Evolutionary conservation across 2,329 filamentous ascomycete species (phyloP), one percentile per base, ranked within the genome.

Genomic region (Erysiphe pulchra): DNA sequence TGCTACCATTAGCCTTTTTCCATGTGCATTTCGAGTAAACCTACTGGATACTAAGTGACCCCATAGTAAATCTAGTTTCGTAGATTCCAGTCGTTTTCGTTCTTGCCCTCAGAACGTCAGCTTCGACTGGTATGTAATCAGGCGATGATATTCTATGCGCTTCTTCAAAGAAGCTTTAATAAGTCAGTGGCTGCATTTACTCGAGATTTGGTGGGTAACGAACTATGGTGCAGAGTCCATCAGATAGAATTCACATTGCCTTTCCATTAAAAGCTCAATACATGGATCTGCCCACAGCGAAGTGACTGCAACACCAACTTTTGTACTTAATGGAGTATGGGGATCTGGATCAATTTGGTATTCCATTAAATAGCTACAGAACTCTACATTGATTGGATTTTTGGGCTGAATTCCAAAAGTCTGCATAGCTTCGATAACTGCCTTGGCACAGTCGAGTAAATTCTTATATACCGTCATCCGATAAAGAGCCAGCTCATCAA

Each of bases 211-310:
- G 30, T 18, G 28, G 5, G 11, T 24, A 42, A 53, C 56, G 32
- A 71, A 98, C 87, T 98, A 98, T 65, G 86, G 85, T 45, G 90
- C 90, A 20, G 90, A 98, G 62, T 98, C 90, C 90, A 98, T 98
- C 48, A 98, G 67, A 60, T 98, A 98, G 61, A 98, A 98, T 63
- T 98, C 87, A 59, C 85, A 93, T 60, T 92, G 83, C 59, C 90
- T 83, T 57, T 93, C 83, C 69, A 95, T 78, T 34, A 94, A 71
- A 53, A 73, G 75, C 46, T 81, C 74, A 55, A 83, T 82, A 53
- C 79, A 80, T 8, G 82, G 78, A 58, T 98, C 90, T 54, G 78
- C 78, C 90, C 90, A 98, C 59, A 98, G 66, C 46, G 82, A 78
- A 52, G 79, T 75, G 34, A 95, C 77, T 14, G 90, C 90, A 47